Evolutionary conservation across 202 grass and related monocot species (phyloP), one percentile per base, ranked within the genome.

Genomic region (Setaria viridis): DNA sequence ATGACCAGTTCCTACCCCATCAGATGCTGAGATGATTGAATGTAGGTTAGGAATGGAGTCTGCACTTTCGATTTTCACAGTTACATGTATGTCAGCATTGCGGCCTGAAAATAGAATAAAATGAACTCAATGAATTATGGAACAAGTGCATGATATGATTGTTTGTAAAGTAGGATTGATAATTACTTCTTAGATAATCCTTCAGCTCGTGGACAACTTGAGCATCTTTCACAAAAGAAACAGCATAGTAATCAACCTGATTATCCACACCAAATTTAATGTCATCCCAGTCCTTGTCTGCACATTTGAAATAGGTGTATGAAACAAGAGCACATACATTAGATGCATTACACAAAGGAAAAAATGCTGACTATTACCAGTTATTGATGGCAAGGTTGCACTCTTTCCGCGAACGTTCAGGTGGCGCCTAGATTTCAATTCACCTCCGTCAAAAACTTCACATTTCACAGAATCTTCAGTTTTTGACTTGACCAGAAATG

Each of bases 241-340:
- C 97, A 55, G 97, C 97, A 90, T 99, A 99, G 80, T 90, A 99
- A 62, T 99, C 97, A 77, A 99, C 97, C 81, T 99, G 89, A 73
- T 96, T 99, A 67, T 99, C 97, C 69, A 99, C 97, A 39, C 97
- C 97, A 85, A 99, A 99, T 80, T 96, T 99, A 64, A 99, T 99
- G 80, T 99, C 97, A 30, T 99, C 97, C 97, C 97, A 99, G 72
- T 99, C 97, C 87, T 99, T 99, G 68, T 99, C 97, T 99, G 92
- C 77, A 90, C 67, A 51, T 75, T 42, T 72, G 58, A 76, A 94
- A 74, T 67, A 76, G 48, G 17, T 43, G 20, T 30, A 89, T 88
- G 54, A 71, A 74, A 55, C 25, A 54, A 87, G 69, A 70, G 0
- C 16, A 59, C 60, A 7, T 72, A 29, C 32, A 77, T 42, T 64